Conservation (phyloP, 1,139 yeast species). For the Candida albicans region DNA sequence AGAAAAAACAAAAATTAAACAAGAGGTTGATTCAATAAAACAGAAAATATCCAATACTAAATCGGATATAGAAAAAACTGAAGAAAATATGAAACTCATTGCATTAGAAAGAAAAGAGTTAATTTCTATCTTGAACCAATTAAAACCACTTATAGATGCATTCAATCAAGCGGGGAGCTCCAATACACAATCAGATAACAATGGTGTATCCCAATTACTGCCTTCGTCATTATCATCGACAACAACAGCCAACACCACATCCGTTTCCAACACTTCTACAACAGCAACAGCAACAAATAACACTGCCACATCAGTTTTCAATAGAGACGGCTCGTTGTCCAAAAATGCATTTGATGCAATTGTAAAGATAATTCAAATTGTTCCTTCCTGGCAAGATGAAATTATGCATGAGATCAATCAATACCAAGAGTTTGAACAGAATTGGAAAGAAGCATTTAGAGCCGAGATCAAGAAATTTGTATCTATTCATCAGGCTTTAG, state of each 20-base stretch:
- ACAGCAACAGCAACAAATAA: slow-evolving; percentile 5
- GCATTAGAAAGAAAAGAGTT: slow-evolving; percentile 30
- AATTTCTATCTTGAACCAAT: slow-evolving; percentile 16
- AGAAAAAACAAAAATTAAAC: slow-evolving; percentile 22
- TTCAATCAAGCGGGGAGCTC: slow-evolving; percentile 22
- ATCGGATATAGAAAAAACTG: slow-evolving; percentile 24
- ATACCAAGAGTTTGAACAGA: slow-evolving; percentile 30
- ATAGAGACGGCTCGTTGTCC: slow-evolving; percentile 34
- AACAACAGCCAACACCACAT: not conserved
- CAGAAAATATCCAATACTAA: slow-evolving; percentile 13
- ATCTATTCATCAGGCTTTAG: slow-evolving; percentile 31
- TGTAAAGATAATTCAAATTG: slow-evolving; percentile 23
- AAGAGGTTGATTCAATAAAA: slow-evolving; percentile 16
- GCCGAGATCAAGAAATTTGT: slow-evolving; percentile 35
- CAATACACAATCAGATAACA: slow-evolving; percentile 8
- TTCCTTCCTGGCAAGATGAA: slow-evolving; percentile 40
- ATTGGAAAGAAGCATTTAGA: slow-evolving; percentile 36
- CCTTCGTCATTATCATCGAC: slow-evolving; percentile 1
- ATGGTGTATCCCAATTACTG: slow-evolving; percentile 3
- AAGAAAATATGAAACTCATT: slow-evolving; percentile 24
- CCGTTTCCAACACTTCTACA: slow-evolving; percentile 10
- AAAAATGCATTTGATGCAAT: slow-evolving; percentile 29
- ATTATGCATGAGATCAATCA: slow-evolving; percentile 31
- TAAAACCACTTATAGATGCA: slow-evolving; percentile 31
- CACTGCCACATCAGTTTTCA: slow-evolving; percentile 20